phyloP scores from a whole-genome alignment of 208 protist species.

The Trypanosoma melophagium region DNA sequence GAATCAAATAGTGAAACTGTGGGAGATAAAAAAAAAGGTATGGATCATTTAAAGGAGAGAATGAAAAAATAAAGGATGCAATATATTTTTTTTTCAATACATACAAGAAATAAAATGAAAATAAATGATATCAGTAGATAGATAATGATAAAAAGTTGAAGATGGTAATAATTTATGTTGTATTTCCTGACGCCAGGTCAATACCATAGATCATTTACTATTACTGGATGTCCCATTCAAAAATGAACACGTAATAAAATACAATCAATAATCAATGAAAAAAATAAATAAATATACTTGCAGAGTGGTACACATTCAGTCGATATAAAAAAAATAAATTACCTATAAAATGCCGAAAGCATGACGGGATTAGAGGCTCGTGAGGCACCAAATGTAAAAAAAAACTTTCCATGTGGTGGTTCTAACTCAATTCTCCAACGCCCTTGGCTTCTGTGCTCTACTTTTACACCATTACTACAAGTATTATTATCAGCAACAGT shows the following conservation, averaged over 20 bases:
- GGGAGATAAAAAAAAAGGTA: constrained; percentile 8
- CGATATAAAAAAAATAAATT: not conserved
- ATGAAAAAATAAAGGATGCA: constrained; percentile 4
- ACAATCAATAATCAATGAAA: not conserved
- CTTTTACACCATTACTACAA: not conserved
- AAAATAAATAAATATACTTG: not conserved
- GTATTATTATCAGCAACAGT: too few species aligned
- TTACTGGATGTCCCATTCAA: not conserved
- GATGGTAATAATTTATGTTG: not conserved
- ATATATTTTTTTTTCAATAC: not conserved
- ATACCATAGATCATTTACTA: not conserved
- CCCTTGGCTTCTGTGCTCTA: constrained; percentile 2
- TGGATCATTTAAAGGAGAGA: not conserved
- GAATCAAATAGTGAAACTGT: not conserved
- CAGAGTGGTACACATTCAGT: not conserved
- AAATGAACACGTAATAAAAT: too few species aligned
- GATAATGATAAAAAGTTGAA: not conserved
- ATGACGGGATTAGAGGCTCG: constrained; percentile 11
- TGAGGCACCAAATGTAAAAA: constrained; percentile 12
- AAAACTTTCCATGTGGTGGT: constrained; percentile 26
- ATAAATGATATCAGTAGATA: not conserved
- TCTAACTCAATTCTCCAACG: constrained; percentile 24
- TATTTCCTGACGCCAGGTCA: too few species aligned
- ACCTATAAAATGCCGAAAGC: constrained; percentile 7
- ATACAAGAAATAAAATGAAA: constrained; percentile 12